phyloP scores from a whole-genome alignment of 495 filamentous ascomycete species.

The Penicillium paxilli region DNA sequence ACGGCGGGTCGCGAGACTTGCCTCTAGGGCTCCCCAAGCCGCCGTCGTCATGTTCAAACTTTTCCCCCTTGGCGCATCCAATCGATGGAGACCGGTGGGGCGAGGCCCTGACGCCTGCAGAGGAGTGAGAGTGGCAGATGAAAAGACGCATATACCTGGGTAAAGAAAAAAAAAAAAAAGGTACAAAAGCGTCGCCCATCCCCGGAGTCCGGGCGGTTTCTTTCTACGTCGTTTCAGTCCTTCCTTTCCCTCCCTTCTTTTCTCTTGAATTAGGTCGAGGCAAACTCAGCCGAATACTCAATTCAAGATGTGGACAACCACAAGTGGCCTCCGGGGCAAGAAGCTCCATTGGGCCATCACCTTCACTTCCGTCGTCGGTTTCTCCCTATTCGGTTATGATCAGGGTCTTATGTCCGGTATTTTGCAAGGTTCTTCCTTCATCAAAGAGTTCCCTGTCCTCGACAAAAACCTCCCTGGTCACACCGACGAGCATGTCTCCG shows the following conservation, averaged over 20 bases:
- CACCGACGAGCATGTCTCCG: conserved; percentile 48
- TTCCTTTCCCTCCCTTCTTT: conserved; percentile 1
- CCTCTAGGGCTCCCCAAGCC: conserved; percentile 9
- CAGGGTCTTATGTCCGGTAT: conserved; percentile 78
- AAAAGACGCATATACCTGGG: neutral
- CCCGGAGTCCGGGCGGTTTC: conserved; percentile 3
- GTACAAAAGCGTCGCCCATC: conserved; percentile 6
- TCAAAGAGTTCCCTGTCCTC: conserved; percentile 63
- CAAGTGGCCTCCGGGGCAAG: conserved; percentile 35
- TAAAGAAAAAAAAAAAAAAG: too few relatives aligned
- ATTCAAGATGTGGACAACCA: conserved; percentile 42
- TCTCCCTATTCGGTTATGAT: conserved; percentile 74
- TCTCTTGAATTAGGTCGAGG: conserved; percentile 2
- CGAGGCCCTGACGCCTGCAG: conserved; percentile 1
- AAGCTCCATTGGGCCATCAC: conserved; percentile 39
- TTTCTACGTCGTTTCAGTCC: conserved; percentile 4
- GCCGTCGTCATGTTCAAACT: conserved; percentile 20
- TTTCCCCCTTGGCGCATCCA: conserved; percentile 9
- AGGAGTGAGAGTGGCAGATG: neutral
- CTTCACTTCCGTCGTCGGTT: conserved; percentile 54
- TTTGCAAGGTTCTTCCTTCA: conserved; percentile 69
- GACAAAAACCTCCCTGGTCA: conserved; percentile 16
- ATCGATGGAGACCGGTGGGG: neutral
- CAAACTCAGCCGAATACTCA: neutral
- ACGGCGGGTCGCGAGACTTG: conserved; percentile 19